These are phyloP conservation scores for Pythium apleroticum DNA, from an alignment of 352 stramenopile species.

Conservation along the genomic window DNA sequence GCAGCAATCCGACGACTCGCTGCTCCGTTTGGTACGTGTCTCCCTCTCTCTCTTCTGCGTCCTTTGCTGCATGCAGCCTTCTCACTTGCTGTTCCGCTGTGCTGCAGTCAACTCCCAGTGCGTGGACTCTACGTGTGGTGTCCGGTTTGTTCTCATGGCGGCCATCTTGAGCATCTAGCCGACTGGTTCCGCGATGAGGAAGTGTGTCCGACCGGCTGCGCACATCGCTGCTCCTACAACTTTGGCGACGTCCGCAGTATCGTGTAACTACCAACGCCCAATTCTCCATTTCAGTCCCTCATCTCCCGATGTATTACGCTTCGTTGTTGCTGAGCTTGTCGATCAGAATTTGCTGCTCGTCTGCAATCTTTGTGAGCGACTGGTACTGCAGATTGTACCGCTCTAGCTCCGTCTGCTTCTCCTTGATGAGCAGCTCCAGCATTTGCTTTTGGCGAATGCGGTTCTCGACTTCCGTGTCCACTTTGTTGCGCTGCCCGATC, in stretches of 20 bases:
- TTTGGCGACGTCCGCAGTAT: conserved; percentile 25
- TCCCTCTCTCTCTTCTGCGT: conserved; percentile 1
- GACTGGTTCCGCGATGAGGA: conserved; percentile 58
- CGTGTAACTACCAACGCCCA: conserved; percentile 4
- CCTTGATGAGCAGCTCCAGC: conserved; percentile 76
- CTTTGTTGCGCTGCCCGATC: conserved; percentile 78
- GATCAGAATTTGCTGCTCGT: conserved; percentile 80
- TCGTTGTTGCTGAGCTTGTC: conserved; percentile 90
- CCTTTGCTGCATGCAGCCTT: too few species aligned
- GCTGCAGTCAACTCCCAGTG: conserved; percentile 74
- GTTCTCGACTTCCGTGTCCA: conserved; percentile 84
- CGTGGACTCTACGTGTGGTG: conserved; percentile 91
- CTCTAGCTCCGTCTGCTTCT: conserved; percentile 82
- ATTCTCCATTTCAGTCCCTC: too few species aligned
- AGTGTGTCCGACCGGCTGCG: conserved; percentile 53
- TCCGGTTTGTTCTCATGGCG: conserved; percentile 88
- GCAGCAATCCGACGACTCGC: conserved; percentile 67
- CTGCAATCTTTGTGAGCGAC: conserved; percentile 74
- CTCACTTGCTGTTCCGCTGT: too few species aligned
- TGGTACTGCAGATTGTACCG: conserved; percentile 77
- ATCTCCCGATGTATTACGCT: conserved; percentile 32
- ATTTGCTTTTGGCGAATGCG: conserved; percentile 79
- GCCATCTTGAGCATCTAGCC: conserved; percentile 73
- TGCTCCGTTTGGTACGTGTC: conserved; percentile 84
- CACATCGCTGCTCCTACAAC: conserved; percentile 37